A percentile compares a stretch with the other conserved stretches of the same genome.
Conservation (phyloP, 148 eudicot species). For the Persicaria tinctoria region DNA sequence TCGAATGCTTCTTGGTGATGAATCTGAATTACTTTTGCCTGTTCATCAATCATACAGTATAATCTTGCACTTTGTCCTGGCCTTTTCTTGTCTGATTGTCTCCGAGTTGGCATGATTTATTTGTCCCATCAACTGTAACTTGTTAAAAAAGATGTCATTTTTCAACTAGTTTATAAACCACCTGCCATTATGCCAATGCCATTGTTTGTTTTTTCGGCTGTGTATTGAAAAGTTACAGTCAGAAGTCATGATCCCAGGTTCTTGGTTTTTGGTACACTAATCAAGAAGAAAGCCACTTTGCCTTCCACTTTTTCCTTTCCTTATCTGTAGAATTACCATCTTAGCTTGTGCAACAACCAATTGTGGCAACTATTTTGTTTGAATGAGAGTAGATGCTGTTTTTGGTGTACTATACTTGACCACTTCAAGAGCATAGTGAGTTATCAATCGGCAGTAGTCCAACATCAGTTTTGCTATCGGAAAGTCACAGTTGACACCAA, state of each 20-base stretch:
- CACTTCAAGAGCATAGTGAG: background rate
- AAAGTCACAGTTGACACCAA: background rate
- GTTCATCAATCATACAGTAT: background rate
- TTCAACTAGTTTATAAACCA: too few species aligned
- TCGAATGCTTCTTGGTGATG: background rate
- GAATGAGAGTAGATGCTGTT: background rate
- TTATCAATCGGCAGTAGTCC: background rate
- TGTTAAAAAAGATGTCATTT: too few species aligned
- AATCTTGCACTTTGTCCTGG: background rate
- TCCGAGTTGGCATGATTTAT: too few species aligned
- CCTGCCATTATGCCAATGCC: background rate
- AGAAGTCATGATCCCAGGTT: background rate
- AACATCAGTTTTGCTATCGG: background rate
- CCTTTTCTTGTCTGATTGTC: background rate
- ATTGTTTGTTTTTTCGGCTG: background rate
- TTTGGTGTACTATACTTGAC: background rate
- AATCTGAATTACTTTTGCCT: background rate
- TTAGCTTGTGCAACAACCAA: background rate
- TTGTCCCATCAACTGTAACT: too few species aligned
- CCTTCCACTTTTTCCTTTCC: background rate
- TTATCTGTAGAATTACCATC: background rate
- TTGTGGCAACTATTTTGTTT: background rate
- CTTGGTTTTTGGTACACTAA: background rate
- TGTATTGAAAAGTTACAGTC: background rate
- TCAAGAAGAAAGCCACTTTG: background rate